phyloP scores from a whole-genome alignment of 306 rosid species.

The Prunus mira region DNA sequence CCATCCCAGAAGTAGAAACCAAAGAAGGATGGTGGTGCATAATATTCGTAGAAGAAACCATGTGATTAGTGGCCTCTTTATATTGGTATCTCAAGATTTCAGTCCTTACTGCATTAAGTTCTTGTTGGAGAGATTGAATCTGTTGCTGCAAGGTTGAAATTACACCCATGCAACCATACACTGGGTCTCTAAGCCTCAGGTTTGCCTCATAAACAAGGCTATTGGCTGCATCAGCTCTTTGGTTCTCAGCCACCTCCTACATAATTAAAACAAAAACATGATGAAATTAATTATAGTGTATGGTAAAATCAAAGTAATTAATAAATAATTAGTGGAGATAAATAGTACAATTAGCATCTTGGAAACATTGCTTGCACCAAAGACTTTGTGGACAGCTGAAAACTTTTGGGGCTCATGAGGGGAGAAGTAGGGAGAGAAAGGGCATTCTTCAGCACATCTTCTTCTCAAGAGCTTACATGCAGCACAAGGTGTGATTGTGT shows the following conservation, averaged over 20 bases:
- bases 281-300: background rate
- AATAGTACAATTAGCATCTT: slow-evolving; percentile 71
- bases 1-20: slow-evolving; percentile 35
- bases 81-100: slow-evolving; percentile 59
- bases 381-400: slow-evolving; percentile 84
- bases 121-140: slow-evolving; percentile 60
- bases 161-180: slow-evolving; percentile 91
- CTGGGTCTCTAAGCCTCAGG: slow-evolving; percentile 80
- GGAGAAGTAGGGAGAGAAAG: slow-evolving; percentile 90
- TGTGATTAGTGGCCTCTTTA: slow-evolving; percentile 47
- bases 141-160: slow-evolving; percentile 80
- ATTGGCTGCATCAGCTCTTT: slow-evolving; percentile 83
- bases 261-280: background rate
- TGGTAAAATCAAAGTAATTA: background rate
- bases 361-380: slow-evolving; percentile 98
- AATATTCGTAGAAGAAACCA: slow-evolving; percentile 44
- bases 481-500: slow-evolving; percentile 87
- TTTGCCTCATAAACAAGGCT: slow-evolving; percentile 89
- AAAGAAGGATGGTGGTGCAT: slow-evolving; percentile 20
- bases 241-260: slow-evolving; percentile 75
- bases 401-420: slow-evolving; percentile 91
- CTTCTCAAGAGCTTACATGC: slow-evolving; percentile 94
- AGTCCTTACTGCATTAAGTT: slow-evolving; percentile 48
- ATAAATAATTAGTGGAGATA: background rate
- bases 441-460: slow-evolving; percentile 91